Evolutionary conservation across 305 asterid genomes (phyloP).

Genomic region (Fraxinus xanthoxyloides): DNA sequence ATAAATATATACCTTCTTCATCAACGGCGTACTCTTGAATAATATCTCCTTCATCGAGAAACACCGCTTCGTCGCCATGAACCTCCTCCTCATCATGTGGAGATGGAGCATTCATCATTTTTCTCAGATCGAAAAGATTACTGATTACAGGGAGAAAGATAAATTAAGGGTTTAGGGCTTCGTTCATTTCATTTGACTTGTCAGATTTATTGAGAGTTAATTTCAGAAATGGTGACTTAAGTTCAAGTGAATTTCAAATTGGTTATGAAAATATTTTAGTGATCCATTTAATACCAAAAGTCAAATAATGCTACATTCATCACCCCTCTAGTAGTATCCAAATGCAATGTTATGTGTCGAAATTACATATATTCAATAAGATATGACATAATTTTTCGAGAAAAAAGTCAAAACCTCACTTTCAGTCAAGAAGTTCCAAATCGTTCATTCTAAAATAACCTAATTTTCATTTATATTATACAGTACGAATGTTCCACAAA

Average conservation of each 20-base stretch:
- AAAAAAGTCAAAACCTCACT: neutral
- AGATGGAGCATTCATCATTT: conserved; percentile 33
- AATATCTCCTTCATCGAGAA: conserved; percentile 53
- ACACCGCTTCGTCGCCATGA: conserved; percentile 32
- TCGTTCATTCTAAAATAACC: neutral
- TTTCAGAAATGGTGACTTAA: neutral
- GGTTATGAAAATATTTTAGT: neutral
- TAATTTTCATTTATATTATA: too few species aligned
- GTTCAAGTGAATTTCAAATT: neutral
- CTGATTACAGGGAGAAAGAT: neutral
- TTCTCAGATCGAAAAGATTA: neutral
- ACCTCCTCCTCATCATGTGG: conserved; percentile 31
- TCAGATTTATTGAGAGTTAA: neutral
- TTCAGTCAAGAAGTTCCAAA: neutral
- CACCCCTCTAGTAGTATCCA: neutral
- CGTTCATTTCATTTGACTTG: neutral
- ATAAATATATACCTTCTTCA: conserved; percentile 49
- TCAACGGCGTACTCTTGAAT: conserved; percentile 51
- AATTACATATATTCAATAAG: neutral
- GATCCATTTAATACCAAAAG: neutral
- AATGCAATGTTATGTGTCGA: neutral
- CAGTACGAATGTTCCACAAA: neutral
- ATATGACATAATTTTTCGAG: neutral
- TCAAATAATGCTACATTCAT: neutral
- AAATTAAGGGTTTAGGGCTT: neutral